Conservation (phyloP, 768 basidiomycete genomes). For the Leccinum disarticulatum region DNA sequence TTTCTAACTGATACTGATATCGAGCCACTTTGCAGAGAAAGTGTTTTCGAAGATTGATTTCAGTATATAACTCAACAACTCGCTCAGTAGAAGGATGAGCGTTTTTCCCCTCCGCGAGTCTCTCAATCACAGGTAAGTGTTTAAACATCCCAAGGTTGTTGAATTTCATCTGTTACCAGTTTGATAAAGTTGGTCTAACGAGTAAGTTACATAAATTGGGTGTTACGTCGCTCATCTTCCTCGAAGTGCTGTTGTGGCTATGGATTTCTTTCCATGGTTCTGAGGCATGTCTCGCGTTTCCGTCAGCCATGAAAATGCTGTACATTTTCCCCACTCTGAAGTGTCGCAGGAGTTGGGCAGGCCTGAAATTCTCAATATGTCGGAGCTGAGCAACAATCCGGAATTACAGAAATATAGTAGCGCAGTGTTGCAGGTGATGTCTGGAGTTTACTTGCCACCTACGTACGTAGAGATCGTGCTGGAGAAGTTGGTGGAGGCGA, state of each 20-base stretch:
- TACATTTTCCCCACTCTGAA: conserved; percentile 39
- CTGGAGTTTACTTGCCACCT: conserved; percentile 72
- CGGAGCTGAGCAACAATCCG: conserved; percentile 82
- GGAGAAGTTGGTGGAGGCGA: conserved; percentile 61
- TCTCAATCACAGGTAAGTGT: conserved; percentile 68
- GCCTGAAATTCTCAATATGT: conserved; percentile 86
- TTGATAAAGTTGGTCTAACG: conserved; percentile 88
- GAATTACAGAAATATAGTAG: conserved; percentile 82
- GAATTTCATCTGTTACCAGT: conserved; percentile 41
- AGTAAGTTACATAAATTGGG: conserved; percentile 40
- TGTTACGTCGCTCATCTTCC: conserved; percentile 16
- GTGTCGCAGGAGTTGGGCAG: conserved; percentile 37
- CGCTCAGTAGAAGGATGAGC: conserved; percentile 67
- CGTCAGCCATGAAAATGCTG: conserved; percentile 77
- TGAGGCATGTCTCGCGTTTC: conserved; percentile 73
- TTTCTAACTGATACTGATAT: neutral
- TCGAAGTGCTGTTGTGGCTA: conserved; percentile 75
- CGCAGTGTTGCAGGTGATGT: conserved; percentile 78
- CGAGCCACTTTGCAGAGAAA: conserved; percentile 40
- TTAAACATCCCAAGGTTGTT: neutral
- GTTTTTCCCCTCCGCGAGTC: conserved; percentile 83
- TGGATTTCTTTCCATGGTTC: conserved; percentile 75
- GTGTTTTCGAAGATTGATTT: conserved; percentile 57
- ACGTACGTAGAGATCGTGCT: conserved; percentile 63
- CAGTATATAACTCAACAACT: conserved; percentile 56